Evolutionary conservation across 2,329 filamentous ascomycete species (phyloP).

Genomic region (Botrytis medusae): DNA sequence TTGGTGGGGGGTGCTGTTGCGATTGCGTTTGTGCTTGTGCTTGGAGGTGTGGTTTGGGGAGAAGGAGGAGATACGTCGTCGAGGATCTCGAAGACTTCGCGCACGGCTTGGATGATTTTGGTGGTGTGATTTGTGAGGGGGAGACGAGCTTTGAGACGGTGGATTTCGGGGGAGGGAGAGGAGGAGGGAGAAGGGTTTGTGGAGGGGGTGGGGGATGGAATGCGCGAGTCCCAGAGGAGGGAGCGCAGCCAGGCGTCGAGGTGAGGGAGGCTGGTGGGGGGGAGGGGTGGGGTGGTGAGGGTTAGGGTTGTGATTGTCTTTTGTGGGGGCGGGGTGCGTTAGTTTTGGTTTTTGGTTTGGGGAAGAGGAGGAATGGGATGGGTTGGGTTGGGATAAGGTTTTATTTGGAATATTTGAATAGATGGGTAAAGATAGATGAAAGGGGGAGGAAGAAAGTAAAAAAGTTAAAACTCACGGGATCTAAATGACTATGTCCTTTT

Average conservation of each 20-base stretch:
- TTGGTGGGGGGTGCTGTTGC: no score
- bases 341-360: background rate
- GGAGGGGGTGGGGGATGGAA: background rate
- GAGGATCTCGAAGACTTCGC: conserved; percentile 90
- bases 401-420: background rate
- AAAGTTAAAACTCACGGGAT: conserved; percentile 60
- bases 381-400: background rate
- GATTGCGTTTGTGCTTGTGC: no score
- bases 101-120: conserved; percentile 85
- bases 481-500: conserved; percentile 87
- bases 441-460: background rate
- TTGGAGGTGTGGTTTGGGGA: no score
- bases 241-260: conserved; percentile 26
- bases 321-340: background rate
- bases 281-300: conserved; percentile 63
- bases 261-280: conserved; percentile 54
- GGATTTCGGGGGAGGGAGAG: conserved; percentile 63
- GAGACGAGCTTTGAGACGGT: conserved; percentile 82
- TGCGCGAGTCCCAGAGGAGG: conserved; percentile 26
- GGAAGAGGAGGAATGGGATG: background rate
- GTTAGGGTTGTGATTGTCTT: conserved; percentile 83
- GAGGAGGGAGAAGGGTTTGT: background rate
- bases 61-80: conserved; percentile 47
- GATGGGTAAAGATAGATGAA: background rate
- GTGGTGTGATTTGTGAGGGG: conserved; percentile 57